A percentile compares a stretch with the other conserved stretches of the same genome.
phyloP scores from a whole-genome alignment of 2,329 filamentous ascomycete species.

The Tolypocladium paradoxum region DNA sequence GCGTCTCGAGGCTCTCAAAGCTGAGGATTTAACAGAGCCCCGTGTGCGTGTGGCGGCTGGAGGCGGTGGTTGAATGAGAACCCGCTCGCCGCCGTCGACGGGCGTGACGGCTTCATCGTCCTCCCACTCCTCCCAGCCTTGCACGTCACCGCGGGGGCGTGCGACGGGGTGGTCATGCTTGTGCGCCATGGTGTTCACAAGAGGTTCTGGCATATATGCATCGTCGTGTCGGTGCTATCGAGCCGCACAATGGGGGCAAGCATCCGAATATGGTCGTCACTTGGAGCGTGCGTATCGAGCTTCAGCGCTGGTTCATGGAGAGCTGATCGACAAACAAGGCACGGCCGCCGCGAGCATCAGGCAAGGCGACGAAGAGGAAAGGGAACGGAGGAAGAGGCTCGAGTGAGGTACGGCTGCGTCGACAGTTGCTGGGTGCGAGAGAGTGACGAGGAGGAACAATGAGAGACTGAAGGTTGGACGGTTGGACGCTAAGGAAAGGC shows the following conservation, averaged over 20 bases:
- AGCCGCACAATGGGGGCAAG: background rate
- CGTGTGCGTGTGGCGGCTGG: slow-evolving; percentile 7
- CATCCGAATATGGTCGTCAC: background rate
- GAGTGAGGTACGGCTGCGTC: background rate
- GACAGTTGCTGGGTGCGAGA: background rate
- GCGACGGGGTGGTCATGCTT: slow-evolving; percentile 6
- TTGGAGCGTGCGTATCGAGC: background rate
- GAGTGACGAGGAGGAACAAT: background rate
- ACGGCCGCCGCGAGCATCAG: background rate
- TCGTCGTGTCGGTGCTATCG: background rate
- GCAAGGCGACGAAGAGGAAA: background rate
- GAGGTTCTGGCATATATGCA: background rate
- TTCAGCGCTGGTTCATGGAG: background rate
- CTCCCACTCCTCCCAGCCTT: slow-evolving; percentile 46
- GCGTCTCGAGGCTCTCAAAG: slow-evolving; percentile 18
- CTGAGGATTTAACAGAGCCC: slow-evolving; percentile 4
- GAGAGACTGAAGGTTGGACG: background rate
- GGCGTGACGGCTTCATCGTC: slow-evolving; percentile 34
- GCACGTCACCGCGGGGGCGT: slow-evolving; percentile 11
- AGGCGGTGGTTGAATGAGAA: slow-evolving; percentile 7
- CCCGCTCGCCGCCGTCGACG: slow-evolving; percentile 26
- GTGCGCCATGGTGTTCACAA: slow-evolving; percentile 7
- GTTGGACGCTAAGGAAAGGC: background rate
- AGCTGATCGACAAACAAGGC: background rate
- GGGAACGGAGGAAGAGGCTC: background rate